Base-by-base conservation (phyloP, 768 basidiomycete species). In the Hypholoma fasciculare region DNA sequence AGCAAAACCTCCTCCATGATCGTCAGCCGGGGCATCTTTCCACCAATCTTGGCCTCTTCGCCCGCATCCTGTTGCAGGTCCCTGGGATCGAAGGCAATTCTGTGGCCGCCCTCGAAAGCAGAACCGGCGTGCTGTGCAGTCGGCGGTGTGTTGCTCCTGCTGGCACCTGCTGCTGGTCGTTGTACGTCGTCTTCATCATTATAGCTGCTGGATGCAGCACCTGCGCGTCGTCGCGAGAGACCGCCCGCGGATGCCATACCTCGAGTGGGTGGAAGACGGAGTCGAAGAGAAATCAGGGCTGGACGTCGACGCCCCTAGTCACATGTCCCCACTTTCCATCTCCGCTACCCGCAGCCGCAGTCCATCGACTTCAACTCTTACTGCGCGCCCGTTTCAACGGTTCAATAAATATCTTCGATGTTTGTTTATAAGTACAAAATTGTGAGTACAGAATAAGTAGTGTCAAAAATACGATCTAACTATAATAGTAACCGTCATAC, bases 1-100 rank as follows among this genome's bases (percentile, higher is more conserved):
- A 99, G 73, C 60, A 98, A 76, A 6, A 99, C 88, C 77, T 99
- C 97, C 77, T 99, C 97, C 91, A 98, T 92, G 56, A 99, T 82
- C 23, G 97, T 99, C 65, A 99, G 76, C 57, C 80, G 80, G 2
- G 97, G 97, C 72, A 89, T 82, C 72, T 83, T 86, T 17, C 88
- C 90, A 3, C 89, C 88, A 56, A 82, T 67, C 54, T 78, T 80
- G 16, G 70, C 78, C 61, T 87, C 85, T 63, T 89, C 85, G 46
- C 80, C 80, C 38, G 84, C 87, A 54, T 84, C 82, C 68, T 90
- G 84, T 47, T 81, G 76, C 63, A 97, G 72, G 75, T 99, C 97
- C 54, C 94, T 78, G 2, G 94, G 95, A 78, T 98, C 97, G 68
- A 82, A 98, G 5, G 96, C 97, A 67, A 99, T 85, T 77, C 89